Conservation (phyloP, 805 yeast genomes). For the Schwanniomyces yamadae region DNA sequence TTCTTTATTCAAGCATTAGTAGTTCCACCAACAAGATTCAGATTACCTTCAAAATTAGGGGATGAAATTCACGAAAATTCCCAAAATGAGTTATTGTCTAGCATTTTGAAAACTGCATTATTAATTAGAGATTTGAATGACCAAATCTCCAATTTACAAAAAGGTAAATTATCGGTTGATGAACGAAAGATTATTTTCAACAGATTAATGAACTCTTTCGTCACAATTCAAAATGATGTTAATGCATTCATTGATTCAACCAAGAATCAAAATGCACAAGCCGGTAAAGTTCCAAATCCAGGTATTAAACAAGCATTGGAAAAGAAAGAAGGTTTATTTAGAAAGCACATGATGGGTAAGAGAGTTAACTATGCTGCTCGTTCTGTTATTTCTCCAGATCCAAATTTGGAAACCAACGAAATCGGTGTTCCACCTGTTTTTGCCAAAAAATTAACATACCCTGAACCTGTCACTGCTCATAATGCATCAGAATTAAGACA, state of each 20-base stretch:
- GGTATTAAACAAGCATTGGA: conserved; percentile 98
- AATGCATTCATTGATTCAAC: conserved; percentile 91
- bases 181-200: conserved; percentile 78
- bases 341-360: conserved; percentile 99
- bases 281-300: conserved; percentile 75
- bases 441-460: conserved; percentile 92
- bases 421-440: conserved; percentile 99
- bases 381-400: conserved; percentile 98
- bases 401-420: conserved; percentile 95
- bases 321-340: conserved; percentile 96
- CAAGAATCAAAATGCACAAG: conserved; percentile 73
- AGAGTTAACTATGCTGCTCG: conserved; percentile 99
- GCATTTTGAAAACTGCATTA: conserved; percentile 74
- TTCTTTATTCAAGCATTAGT: conserved; percentile 86
- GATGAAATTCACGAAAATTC: conserved; percentile 94
- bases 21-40: conserved; percentile 95
- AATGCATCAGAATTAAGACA: conserved; percentile 87
- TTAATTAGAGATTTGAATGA: conserved; percentile 87
- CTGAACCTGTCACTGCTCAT: conserved; percentile 95
- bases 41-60: conserved; percentile 95
- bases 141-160: conserved; percentile 59
- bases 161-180: conserved; percentile 47
- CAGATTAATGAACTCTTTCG: conserved; percentile 93
- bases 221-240: conserved; percentile 90
- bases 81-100: conserved; percentile 84